Evolutionary conservation across 2,329 filamentous ascomycete genomes (phyloP), one percentile per base, ranked within the genome.

Genomic region (Botrytis deweyae): DNA sequence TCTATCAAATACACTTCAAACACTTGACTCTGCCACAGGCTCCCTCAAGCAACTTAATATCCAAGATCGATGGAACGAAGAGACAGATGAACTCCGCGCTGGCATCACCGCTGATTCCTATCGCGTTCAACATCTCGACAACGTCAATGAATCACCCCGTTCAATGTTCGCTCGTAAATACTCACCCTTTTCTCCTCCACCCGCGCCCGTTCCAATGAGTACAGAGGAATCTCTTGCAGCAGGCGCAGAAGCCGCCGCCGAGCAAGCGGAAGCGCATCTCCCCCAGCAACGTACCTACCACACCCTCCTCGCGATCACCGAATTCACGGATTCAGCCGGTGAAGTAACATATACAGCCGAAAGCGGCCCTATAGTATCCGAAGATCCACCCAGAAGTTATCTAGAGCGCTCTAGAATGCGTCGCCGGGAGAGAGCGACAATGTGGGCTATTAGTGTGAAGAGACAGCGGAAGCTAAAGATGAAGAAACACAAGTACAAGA

Each of bases 401-500:
- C 85, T 93, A 42, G 89, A 92, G 81, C 91, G 92, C 77, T 89
- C 93, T 86, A 88, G 89, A 69, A 84, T 87, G 80, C 88, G 91
- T 76, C 72, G 66, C 74, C 84, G 86, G 76, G 84, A 84, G 72
- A 84, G 84, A 77, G 83, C 82, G 76, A 82, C 82, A 72, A 95
- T 97, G 91, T 85, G 91, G 75, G 89, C 94, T 76, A 94, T 99
- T 82, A 97, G 93, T 81, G 95, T 98, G 79, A 94, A 92, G 87
- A 89, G 96, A 83, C 94, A 97, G 84, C 88, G 94, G 81, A 97
- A 96, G 86, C 86, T 98, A 81, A 97, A 94, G 90, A 99, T 99
- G 95, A 99, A 99, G 93, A 99, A 98, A 90, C 95, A 98, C 89
- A 99, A 99, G 91, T 97, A 97, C 85, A 98, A 98, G 94, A 99